Evolutionary conservation across 306 rosid genomes (phyloP), one percentile per base, ranked within the genome.

Genomic region (Prunus salicina): DNA sequence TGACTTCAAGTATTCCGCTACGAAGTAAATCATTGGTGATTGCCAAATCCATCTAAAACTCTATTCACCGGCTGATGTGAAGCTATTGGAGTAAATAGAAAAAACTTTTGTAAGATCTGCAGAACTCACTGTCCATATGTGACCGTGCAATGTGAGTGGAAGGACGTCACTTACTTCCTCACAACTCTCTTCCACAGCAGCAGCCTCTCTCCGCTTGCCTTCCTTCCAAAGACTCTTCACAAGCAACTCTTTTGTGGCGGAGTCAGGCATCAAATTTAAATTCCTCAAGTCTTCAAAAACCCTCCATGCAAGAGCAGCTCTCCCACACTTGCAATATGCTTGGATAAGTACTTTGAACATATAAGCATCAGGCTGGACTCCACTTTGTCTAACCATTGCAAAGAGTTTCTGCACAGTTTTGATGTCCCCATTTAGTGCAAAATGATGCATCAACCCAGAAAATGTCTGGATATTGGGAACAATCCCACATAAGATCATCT

Each of bases 211-310:
- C 62, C 96, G 84, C 82, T 85, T 87, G 77, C 91, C 94, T 86
- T 93, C 94, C 84, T 79, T 89, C 96, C 97, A 93, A 25, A 93
- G 96, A 83, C 93, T 84, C 86, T 85, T 89, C 27, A 93, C 94
- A n/a, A 93, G 89, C 84, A 90, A 77, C 68, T 90, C 93, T 84
- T 90, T 93, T 64, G 90, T 93, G 80, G 84, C 75, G 16, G 83
- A 74, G 64, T 93, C 96, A 52, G 91, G 96, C 78, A 85, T 41
- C 85, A 87, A 71, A 69, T 78, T 87, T 22, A 76, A 80, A 81
- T 78, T 89, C 77, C 85, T 89, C 88, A 87, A 75, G 77, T 93
- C 97, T 84, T 89, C 93, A 73, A 87, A 90, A 58, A 84, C 80
- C 75, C 93, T 90, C 91, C 86, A 89, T 11, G 89, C 98, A 55